phyloP scores from a whole-genome alignment of 345 rosid species.

The Gossypioides kirkii region DNA sequence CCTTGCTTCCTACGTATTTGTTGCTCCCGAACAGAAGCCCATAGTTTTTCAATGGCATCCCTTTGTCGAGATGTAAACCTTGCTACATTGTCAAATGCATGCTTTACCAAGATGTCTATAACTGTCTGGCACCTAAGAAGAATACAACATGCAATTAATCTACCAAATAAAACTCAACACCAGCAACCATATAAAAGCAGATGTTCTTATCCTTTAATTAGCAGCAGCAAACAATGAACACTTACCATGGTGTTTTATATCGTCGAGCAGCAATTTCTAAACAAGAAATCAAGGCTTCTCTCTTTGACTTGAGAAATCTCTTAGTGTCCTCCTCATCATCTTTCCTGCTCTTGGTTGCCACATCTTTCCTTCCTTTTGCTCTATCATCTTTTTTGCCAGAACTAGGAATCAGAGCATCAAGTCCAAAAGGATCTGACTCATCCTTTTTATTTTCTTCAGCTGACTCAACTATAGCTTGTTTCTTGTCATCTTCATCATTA shows the following conservation, averaged over 20 bases:
- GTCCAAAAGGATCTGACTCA: constrained; percentile 92
- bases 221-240: not conserved
- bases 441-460: constrained; percentile 36
- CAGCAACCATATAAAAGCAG: not conserved
- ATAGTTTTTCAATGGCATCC: constrained; percentile 78
- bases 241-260: constrained; percentile 78
- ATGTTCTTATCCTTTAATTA: not conserved
- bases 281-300: constrained; percentile 82
- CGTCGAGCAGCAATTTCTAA: constrained; percentile 91
- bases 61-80: constrained; percentile 82
- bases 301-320: constrained; percentile 62
- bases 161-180: not conserved
- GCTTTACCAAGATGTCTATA: constrained; percentile 93
- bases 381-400: constrained; percentile 52
- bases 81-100: constrained; percentile 69
- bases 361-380: constrained; percentile 52
- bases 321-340: constrained; percentile 54
- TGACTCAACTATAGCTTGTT: constrained; percentile 27
- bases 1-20: constrained; percentile 85
- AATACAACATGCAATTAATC: not conserved
- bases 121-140: constrained; percentile 88
- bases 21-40: constrained; percentile 84
- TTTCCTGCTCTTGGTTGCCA: constrained; percentile 29
- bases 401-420: constrained; percentile 61
- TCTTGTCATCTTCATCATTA: constrained; percentile 25